Base-by-base conservation (phyloP, 306 rosid genomes). In the Fagus sylvatica region DNA sequence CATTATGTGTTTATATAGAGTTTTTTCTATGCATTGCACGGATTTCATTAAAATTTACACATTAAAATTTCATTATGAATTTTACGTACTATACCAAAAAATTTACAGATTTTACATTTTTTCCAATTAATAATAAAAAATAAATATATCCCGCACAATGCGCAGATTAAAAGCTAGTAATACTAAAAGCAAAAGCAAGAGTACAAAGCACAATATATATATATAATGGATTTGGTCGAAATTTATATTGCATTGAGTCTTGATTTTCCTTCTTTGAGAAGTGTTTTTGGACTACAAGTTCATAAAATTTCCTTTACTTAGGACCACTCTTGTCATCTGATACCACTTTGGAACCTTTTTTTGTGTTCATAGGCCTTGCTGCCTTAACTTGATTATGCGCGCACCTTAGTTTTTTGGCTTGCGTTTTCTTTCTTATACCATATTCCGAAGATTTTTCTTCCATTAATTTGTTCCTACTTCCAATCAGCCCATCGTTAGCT, bases 401-500 rank as follows among this genome's bases (percentile, higher is more conserved):
- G 9, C 28, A n/a, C 4, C 73, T 83, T 84, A 10, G 64, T 55
- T 53, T 55, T 53, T 74, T 42, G 37, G 36, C 59, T 33, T 42
- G 75, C 36, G 17, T 17, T 34, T 16, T 80, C 57, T 46, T 79
- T 75, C 54, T 75, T 70, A 59, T 70, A 76, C 75, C 71, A 16
- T 37, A 49, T 76, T 61, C 4, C 28, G 74, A 69, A 39, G 79
- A 37, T 46, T 32, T 69, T 1, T 73, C 73, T 51, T 79, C 75
- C 60, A 70, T 57, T 36, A 67, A 33, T 16, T 77, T 87, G 75
- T 85, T 85, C 43, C 74, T 79, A 39, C 86, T 80, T 80, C 90
- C 91, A 75, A 86, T 68, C 74, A 88, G 46, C 53, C 76, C 88
- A 86, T 90, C 92, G 74, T 88, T 90, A 15, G 79, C 95, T 88